Conservation (phyloP, 2,329 filamentous ascomycete species). For the Neopestalotiopsis clavispora region DNA sequence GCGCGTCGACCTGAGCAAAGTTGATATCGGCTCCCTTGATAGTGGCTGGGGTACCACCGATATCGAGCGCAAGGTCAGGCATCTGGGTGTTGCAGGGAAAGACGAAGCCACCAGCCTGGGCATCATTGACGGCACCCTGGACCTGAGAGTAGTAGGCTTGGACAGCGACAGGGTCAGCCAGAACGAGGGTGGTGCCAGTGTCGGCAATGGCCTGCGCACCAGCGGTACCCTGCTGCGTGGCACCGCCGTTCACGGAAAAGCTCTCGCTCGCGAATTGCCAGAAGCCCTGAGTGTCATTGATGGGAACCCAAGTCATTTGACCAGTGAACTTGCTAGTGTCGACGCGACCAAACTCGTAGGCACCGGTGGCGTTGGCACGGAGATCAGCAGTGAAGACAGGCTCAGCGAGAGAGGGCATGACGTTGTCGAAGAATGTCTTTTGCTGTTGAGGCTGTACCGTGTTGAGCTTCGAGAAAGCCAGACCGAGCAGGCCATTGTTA, state of each 20-base stretch:
- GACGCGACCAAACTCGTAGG: constrained; percentile 44
- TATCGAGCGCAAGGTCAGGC: constrained; percentile 57
- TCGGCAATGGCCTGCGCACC: constrained; percentile 57
- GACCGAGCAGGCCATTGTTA: constrained; percentile 38
- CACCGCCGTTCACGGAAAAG: constrained; percentile 35
- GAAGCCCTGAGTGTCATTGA: constrained; percentile 40
- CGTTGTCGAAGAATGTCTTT: constrained; percentile 42
- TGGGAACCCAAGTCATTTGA: constrained; percentile 36
- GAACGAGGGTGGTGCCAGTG: constrained; percentile 67
- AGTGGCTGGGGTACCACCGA: constrained; percentile 61
- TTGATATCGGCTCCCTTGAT: constrained; percentile 58
- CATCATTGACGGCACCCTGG: constrained; percentile 44
- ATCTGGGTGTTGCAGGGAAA: constrained; percentile 51
- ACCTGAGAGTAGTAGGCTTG: constrained; percentile 54
- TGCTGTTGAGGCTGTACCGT: constrained; percentile 34
- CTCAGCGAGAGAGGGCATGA: constrained; percentile 32
- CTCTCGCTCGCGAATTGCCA: constrained; percentile 42
- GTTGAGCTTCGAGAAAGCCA: constrained; percentile 39
- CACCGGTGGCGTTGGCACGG: constrained; percentile 35
- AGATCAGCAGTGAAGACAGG: constrained; percentile 42
- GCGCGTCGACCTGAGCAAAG: constrained; percentile 55
- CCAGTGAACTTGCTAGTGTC: constrained; percentile 39
- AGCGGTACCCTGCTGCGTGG: constrained; percentile 37
- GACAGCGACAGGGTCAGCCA: constrained; percentile 59
- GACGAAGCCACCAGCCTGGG: constrained; percentile 47